phyloP scores from a whole-genome alignment of 1,284 basidiomycete species.

The Termitomyces sp. region DNA sequence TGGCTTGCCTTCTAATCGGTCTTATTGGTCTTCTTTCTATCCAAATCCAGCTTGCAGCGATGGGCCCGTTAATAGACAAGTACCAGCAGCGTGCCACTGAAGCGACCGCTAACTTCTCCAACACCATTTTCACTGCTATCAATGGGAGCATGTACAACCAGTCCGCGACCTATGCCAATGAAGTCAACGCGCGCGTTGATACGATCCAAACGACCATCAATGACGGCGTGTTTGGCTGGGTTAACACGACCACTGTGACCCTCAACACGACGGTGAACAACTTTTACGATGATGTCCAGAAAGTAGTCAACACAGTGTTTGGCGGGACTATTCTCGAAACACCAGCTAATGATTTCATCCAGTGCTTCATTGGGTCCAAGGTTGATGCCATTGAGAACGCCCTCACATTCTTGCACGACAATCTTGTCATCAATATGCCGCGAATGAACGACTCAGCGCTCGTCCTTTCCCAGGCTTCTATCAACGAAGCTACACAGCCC shows the following conservation, averaged over 20 bases:
- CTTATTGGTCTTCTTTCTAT: slow-evolving; percentile 88
- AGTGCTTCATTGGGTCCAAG: slow-evolving; percentile 88
- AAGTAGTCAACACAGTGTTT: slow-evolving; percentile 68
- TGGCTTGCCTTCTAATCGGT: slow-evolving; percentile 87
- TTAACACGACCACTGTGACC: slow-evolving; percentile 85
- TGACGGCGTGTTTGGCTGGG: slow-evolving; percentile 87
- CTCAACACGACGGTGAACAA: slow-evolving; percentile 77
- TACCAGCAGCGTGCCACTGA: slow-evolving; percentile 56
- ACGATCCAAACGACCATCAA: slow-evolving; percentile 75
- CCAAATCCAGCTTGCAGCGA: slow-evolving; percentile 76
- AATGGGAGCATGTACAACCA: slow-evolving; percentile 80
- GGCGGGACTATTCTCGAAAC: slow-evolving; percentile 76
- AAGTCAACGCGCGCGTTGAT: slow-evolving; percentile 70
- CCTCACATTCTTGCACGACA: slow-evolving; percentile 88
- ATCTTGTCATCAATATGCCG: slow-evolving; percentile 77
- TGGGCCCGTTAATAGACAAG: slow-evolving; percentile 63
- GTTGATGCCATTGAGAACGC: slow-evolving; percentile 82
- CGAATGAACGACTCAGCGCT: slow-evolving; percentile 70
- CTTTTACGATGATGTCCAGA: slow-evolving; percentile 74
- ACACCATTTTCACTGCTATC: slow-evolving; percentile 68
- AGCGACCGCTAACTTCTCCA: slow-evolving; percentile 63
- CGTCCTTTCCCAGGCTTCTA: slow-evolving; percentile 62
- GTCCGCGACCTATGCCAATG: slow-evolving; percentile 69
- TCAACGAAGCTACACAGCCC: slow-evolving; percentile 74
- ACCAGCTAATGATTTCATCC: slow-evolving; percentile 83